These are phyloP conservation scores for Dacryopinax spathularia DNA, from an alignment of 768 basidiomycete genomes.

Conservation along the genomic window DNA sequence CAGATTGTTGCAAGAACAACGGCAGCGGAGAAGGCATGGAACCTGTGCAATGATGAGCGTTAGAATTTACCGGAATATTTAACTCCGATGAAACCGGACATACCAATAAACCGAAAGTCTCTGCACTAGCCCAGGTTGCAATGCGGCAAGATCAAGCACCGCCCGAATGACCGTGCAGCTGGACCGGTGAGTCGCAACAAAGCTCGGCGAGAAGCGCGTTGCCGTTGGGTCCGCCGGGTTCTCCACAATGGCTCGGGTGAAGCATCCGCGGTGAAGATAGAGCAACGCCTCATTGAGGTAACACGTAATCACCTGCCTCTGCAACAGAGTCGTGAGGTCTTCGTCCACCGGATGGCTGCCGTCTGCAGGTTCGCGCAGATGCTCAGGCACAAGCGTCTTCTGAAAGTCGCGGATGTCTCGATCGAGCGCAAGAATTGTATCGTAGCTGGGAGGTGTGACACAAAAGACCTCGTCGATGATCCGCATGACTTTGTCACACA, in stretches of 20 bases:
- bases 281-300: not conserved
- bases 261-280: conserved; percentile 1
- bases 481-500: conserved; percentile 6
- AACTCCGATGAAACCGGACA: not conserved
- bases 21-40: not conserved
- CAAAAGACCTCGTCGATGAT: conserved; percentile 12
- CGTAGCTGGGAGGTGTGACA: conserved; percentile 11
- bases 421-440: conserved; percentile 11
- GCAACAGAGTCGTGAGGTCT: not conserved
- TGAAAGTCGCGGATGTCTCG: conserved; percentile 18
- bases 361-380: not conserved
- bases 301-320: not conserved
- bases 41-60: not conserved
- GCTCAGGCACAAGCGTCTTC: conserved; percentile 17
- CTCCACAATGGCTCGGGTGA: conserved; percentile 2
- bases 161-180: not conserved
- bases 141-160: not conserved
- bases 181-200: not conserved
- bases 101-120: not conserved
- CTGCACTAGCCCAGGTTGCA: not conserved
- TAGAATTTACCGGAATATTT: not conserved
- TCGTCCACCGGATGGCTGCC: not conserved
- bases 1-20: conserved; percentile 3
- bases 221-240: not conserved
- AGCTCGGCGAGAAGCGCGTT: not conserved